phyloP scores from a whole-genome alignment of 2,329 filamentous ascomycete genomes.

The Apiospora aurea region DNA sequence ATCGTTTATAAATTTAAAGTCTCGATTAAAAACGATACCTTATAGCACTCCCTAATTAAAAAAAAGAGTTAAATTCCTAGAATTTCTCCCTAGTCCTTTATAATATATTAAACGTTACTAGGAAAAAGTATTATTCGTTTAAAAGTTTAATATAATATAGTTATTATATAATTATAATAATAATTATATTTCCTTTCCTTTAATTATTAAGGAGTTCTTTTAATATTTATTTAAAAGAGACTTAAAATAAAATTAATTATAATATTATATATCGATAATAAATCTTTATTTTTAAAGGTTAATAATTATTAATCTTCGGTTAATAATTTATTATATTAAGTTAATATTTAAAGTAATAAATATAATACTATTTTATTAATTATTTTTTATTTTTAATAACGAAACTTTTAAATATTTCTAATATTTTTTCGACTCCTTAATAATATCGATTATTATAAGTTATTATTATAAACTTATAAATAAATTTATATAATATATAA shows the following conservation, averaged over 20 bases:
- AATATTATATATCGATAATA: not conserved
- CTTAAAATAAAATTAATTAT: not conserved
- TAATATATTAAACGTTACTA: not conserved
- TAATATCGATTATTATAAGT: constrained; percentile 5
- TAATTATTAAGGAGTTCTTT: not conserved
- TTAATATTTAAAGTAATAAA: constrained; percentile 20
- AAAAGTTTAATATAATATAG: not conserved
- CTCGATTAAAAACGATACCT: not conserved
- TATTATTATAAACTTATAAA: too few relatives aligned
- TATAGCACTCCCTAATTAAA: not conserved
- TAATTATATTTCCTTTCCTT: not conserved
- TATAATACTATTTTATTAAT: not conserved
- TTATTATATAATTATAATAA: not conserved
- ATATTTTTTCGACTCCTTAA: not conserved
- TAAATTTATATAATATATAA: too few relatives aligned
- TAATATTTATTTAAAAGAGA: not conserved
- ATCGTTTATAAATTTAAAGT: not conserved
- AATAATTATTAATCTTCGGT: not conserved
- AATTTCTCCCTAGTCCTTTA: not conserved
- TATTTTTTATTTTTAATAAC: not conserved
- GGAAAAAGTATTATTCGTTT: not conserved
- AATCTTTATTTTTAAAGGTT: not conserved
- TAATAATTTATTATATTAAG: not conserved
- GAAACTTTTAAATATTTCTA: not conserved
- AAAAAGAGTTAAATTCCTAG: too few relatives aligned